Percentiles rank a stretch among this genome's conserved stretches.
phyloP scores from a whole-genome alignment of 2,329 filamentous ascomycete species.

The Bertia moriformis region DNA sequence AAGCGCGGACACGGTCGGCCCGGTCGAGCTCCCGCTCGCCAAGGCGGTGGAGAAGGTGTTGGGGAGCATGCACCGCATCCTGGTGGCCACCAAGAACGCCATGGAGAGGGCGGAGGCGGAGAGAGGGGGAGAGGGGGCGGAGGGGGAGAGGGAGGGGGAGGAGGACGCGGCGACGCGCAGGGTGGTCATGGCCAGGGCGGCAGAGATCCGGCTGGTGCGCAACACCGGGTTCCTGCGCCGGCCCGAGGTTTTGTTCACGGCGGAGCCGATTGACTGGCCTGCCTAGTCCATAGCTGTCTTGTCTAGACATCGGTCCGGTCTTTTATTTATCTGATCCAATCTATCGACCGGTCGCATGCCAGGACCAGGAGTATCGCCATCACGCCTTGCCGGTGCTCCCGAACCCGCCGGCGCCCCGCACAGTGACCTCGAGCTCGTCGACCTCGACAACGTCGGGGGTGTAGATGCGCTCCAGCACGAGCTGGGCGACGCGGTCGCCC shows the following conservation, averaged over 20 bases:
- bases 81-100: conserved; percentile 39
- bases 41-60: conserved; percentile 46
- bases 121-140: not conserved
- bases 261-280: no score
- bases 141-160: no score
- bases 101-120: conserved; percentile 19
- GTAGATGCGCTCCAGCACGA: conserved; percentile 59
- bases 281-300: no score
- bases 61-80: conserved; percentile 49
- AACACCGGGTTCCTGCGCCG: not conserved
- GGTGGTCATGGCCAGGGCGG: not conserved
- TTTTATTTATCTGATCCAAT: no score
- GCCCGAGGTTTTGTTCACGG: not conserved
- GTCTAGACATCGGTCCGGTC: no score
- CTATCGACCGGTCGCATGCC: no score
- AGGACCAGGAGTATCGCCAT: no score
- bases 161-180: not conserved
- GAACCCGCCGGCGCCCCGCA: conserved; percentile 54
- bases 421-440: conserved; percentile 52
- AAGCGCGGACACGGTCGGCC: conserved; percentile 34
- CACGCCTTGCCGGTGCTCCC: conserved; percentile 58
- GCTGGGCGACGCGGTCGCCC: conserved; percentile 57
- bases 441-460: conserved; percentile 57
- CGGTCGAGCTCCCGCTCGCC: conserved; percentile 42
- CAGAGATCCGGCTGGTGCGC: not conserved